A percentile compares a stretch with the other conserved stretches of the same genome.
These are phyloP conservation scores for Pouteria campechiana DNA, from an alignment of 179 eudicot species.

Conservation along the genomic window DNA sequence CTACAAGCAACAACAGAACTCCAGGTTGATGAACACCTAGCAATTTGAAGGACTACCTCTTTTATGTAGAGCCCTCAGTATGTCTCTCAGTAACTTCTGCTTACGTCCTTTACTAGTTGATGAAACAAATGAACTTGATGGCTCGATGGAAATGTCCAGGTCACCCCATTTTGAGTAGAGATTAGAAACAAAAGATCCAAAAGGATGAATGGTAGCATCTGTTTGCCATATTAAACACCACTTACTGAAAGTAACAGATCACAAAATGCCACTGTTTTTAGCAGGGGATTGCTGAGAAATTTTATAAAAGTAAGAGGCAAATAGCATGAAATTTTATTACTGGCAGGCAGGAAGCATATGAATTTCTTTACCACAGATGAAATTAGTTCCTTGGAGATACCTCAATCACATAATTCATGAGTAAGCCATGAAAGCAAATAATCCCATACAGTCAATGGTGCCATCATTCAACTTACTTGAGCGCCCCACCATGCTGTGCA, in stretches of 20 bases:
- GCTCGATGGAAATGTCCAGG: constrained; percentile 81
- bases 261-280: not conserved
- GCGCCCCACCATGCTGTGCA: no score
- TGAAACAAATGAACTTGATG: constrained; percentile 51
- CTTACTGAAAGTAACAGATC: not conserved
- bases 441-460: no score
- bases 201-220: constrained; percentile 99
- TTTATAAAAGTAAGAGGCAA: not conserved
- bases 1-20: no score
- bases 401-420: no score
- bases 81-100: constrained; percentile 52
- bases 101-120: constrained; percentile 59
- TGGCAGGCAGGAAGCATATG: not conserved
- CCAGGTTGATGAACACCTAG: no score
- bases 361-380: no score
- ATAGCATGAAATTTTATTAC: not conserved
- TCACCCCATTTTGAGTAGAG: constrained; percentile 93
- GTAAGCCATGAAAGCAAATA: no score
- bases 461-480: no score
- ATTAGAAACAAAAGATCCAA: constrained; percentile 90
- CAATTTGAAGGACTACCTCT: constrained; percentile 47
- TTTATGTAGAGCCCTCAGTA: constrained; percentile 43
- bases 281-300: not conserved
- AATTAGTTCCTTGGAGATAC: no score
- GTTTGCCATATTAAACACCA: constrained; percentile 7